phyloP scores from a whole-genome alignment of 2,329 filamentous ascomycete species.

The Hymenoscyphus scutula region DNA sequence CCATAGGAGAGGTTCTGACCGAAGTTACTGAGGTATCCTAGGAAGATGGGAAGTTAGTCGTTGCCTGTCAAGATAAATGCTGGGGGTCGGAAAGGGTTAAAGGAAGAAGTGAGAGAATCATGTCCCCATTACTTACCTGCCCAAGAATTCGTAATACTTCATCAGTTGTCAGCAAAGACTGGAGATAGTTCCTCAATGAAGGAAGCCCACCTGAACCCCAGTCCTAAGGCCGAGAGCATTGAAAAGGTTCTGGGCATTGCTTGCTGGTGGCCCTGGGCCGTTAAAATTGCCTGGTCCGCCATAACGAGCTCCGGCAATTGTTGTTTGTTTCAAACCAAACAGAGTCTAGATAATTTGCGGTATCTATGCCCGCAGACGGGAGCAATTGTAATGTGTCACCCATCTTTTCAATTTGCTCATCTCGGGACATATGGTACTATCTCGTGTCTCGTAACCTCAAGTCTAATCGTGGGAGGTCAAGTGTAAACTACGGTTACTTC shows the following conservation, averaged over 20 bases:
- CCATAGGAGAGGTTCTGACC: conserved; percentile 27
- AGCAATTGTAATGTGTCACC: background rate
- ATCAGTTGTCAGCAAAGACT: background rate
- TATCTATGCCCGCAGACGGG: too few relatives aligned
- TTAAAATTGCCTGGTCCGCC: conserved; percentile 12
- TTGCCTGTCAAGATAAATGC: too few relatives aligned
- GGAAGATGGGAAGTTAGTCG: too few relatives aligned
- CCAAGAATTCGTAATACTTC: conserved; percentile 35
- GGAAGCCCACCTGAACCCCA: conserved; percentile 25
- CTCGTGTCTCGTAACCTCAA: background rate
- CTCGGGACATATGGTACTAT: background rate
- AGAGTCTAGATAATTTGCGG: too few relatives aligned
- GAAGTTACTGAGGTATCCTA: conserved; percentile 25
- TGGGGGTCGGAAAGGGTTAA: too few relatives aligned
- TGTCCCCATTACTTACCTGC: conserved; percentile 8
- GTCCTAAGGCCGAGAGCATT: conserved; percentile 27
- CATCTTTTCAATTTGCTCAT: background rate
- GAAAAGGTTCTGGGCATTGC: conserved; percentile 26
- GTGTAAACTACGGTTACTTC: background rate
- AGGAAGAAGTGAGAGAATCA: too few relatives aligned
- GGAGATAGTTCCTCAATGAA: background rate
- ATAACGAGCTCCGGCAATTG: background rate
- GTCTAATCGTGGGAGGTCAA: background rate
- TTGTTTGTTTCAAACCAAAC: background rate
- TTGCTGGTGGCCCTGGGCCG: conserved; percentile 10